Base-by-base conservation (phyloP, 2,329 filamentous ascomycete genomes). In the Penicillium fuscoglaucum region DNA sequence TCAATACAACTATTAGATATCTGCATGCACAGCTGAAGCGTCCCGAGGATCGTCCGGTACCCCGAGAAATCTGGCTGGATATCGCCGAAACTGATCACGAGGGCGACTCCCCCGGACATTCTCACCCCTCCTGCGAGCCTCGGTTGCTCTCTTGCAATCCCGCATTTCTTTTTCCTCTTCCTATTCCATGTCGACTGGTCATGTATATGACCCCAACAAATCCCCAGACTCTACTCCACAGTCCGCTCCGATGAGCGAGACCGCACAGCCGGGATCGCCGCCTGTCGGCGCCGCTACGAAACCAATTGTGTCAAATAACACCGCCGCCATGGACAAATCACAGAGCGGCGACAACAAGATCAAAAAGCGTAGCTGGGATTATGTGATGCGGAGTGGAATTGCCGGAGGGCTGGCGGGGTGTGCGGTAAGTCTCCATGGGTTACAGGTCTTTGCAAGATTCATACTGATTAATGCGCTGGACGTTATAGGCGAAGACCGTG, bases 391-490 rank as follows among this genome's bases (percentile, higher is more conserved):
- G 67, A 95, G 90, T 61, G 91, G 90, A 35, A 78, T 96, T 33
- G 93, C 95, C 2, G 95, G 95, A 48, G 95, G 95, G 17, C 66
- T 97, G 59, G 95, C 95, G 53, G 95, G 93, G 65, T 96, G 92
- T 79, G 92, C 91, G 65, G 92, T 96, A 85, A 69, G 89, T 57
- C 28, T 35, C n/a, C 8, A 41, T 60, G 47, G 35, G 56, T 45
- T 39, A 37, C 33, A 26, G 45, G 10, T 48, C 43, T 24, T 47
- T 24, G 45, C 29, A 28, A 40, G 17, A 19, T 51, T 53, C 35
- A n/a, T 50, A 56, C 37, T 46, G 21, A 57, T 60, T 57, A 55
- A 65, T 33, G 9, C 31, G 35, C 58, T n/a, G 21, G 53, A 45
- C 58, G 8, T 4, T 29, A 52, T 67, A 96, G 92, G 95, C 90